Percentiles rank a stretch among this genome's conserved stretches.
These are phyloP conservation scores for Boletus speciosus DNA, from an alignment of 768 basidiomycete genomes.

Conservation along the genomic window DNA sequence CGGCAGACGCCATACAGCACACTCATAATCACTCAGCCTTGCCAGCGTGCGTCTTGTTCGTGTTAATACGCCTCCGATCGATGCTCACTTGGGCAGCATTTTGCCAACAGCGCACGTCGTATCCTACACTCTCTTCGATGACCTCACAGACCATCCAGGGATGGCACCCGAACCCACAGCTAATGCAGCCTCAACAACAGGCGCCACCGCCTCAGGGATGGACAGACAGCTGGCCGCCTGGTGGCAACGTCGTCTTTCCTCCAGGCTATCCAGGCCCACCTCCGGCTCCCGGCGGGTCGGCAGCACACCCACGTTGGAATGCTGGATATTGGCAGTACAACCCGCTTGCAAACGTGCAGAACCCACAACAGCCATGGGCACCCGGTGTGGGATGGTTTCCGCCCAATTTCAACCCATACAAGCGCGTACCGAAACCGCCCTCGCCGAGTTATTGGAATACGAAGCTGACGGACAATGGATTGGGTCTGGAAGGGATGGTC, in stretches of 20 bases:
- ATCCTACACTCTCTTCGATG: conserved; percentile 9
- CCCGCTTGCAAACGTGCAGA: conserved; percentile 34
- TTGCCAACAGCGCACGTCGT: neutral
- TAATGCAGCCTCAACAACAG: conserved; percentile 29
- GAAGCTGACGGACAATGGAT: conserved; percentile 55
- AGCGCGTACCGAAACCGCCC: conserved; percentile 56
- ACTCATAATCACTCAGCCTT: neutral
- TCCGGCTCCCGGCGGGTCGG: conserved; percentile 52
- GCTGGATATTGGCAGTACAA: conserved; percentile 52
- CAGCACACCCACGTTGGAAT: conserved; percentile 45
- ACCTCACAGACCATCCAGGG: conserved; percentile 23
- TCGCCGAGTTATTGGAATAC: conserved; percentile 65
- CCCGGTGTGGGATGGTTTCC: conserved; percentile 31
- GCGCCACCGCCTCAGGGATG: conserved; percentile 31
- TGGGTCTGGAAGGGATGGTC: conserved; percentile 65
- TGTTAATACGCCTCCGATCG: neutral
- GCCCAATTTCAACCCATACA: conserved; percentile 55
- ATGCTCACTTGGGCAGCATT: conserved; percentile 7
- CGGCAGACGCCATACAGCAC: neutral
- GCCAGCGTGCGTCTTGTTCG: neutral
- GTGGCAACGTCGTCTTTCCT: conserved; percentile 27
- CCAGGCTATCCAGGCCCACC: conserved; percentile 44
- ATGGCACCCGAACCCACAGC: conserved; percentile 34
- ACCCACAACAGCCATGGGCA: conserved; percentile 30
- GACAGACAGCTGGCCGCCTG: conserved; percentile 37